Base-by-base conservation (phyloP, 2,329 filamentous ascomycete genomes). In the Pseudogymnoascus sp. region DNA sequence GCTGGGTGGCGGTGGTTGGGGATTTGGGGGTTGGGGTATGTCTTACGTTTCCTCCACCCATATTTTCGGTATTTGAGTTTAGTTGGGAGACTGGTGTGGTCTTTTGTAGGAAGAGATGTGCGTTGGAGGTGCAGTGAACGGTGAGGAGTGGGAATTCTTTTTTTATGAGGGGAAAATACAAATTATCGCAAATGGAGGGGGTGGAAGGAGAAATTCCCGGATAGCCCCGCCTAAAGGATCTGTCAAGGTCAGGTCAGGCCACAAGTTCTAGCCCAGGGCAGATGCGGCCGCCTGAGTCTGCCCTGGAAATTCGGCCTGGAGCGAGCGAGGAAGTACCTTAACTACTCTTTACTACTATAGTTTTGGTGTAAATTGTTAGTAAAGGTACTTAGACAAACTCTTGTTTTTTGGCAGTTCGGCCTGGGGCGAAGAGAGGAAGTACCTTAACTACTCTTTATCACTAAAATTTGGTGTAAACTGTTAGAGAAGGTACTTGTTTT, bases 31-130 rank as follows among this genome's bases (percentile, higher is more conserved):
- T n/a, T n/a, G 27, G 4, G 58, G 18, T 10, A 27, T 39, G 58
- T 36, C 58, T 37, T 39, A 60, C 58, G 35, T 60, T 60, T 25
- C 58, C 40, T 48, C 40, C 40, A 27, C 40, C 58, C 58, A 60
- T 60, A 40, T 37, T 42, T 60, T 13, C 36, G 10, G 58, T n/a
- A 29, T 42, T 36, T 27, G 36, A 13, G 13, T 33, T 45, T 5
- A 58, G 29, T 58, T 58, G 2, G 25, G 18, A 31, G 27, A 58
- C n/a, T 58, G 48, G 48, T 58, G 35, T 35, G 13, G n/a, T 55
- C 13, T 5, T 33, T n/a, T n/a, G 29, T 1, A 58, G 52, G 4
- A 15, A 25, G 58, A 25, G 58, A 15, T 45, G 40, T 48, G 40
- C 6, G 4, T n/a, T n/a, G n/a, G 18, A 48, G 40, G 40, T 40